Conservation (phyloP, 805 yeast genomes). For the Starmerella apicola region DNA sequence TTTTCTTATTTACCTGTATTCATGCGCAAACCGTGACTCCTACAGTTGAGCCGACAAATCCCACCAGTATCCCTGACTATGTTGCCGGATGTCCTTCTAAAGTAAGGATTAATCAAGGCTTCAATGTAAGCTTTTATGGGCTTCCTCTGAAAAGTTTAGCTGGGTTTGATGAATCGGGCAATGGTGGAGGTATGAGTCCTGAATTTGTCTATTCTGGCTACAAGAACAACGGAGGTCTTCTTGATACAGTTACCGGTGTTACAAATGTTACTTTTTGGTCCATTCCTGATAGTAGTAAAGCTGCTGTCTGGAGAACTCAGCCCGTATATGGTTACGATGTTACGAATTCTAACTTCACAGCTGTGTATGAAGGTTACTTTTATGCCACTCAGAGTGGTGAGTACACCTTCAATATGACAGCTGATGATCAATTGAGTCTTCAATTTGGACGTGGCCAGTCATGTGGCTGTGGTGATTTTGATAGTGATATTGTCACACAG, state of each 20-base stretch:
- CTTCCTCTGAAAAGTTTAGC: not conserved
- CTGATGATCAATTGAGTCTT: not conserved
- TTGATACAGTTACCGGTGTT: not conserved
- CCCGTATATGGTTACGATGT: not conserved
- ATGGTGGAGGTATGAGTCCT: not conserved
- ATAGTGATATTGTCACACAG: not conserved
- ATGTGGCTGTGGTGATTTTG: slow-evolving; percentile 10
- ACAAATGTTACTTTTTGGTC: slow-evolving; percentile 1
- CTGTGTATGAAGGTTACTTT: slow-evolving; percentile 2
- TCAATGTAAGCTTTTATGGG: not conserved
- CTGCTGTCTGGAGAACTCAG: too few relatives aligned
- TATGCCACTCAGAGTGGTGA: slow-evolving; percentile 1
- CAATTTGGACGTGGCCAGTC: slow-evolving; percentile 4
- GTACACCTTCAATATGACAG: not conserved
- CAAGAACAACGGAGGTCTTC: not conserved
- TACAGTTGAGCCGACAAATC: not conserved
- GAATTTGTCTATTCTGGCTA: not conserved
- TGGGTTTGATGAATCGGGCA: not conserved
- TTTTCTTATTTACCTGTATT: too few relatives aligned
- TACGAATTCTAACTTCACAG: not conserved
- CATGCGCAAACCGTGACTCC: too few relatives aligned
- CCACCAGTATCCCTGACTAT: not conserved
- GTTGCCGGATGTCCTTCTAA: not conserved
- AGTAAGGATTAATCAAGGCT: not conserved
- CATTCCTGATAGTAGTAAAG: not conserved